These are phyloP conservation scores for Rhizomucor pusillus DNA, from an alignment of 371 early-diverging fungal genomes.

Conservation along the genomic window DNA sequence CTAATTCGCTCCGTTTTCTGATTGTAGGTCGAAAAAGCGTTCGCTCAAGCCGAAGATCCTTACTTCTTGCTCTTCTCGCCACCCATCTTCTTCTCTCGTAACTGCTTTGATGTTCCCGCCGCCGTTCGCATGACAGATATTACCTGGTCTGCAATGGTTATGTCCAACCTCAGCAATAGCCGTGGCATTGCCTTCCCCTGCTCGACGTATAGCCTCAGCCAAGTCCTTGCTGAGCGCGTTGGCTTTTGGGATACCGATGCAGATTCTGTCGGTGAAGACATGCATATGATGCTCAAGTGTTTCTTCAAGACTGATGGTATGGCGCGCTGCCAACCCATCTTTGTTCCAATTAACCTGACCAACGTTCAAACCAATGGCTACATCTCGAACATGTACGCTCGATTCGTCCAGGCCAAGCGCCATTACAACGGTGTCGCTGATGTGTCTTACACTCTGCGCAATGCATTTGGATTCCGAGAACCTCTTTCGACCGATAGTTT, in stretches of 20 bases:
- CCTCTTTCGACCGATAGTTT: not conserved
- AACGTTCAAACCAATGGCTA: constrained; percentile 73
- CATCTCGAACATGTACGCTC: constrained; percentile 54
- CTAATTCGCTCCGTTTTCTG: too few relatives aligned
- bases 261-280: constrained; percentile 81
- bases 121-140: constrained; percentile 77
- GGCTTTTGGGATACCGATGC: constrained; percentile 79
- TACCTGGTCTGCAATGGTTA: constrained; percentile 77
- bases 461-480: too few relatives aligned
- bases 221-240: constrained; percentile 67
- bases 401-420: constrained; percentile 71
- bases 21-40: constrained; percentile 42
- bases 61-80: constrained; percentile 63
- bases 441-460: constrained; percentile 50
- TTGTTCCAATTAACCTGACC: constrained; percentile 71
- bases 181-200: constrained; percentile 71
- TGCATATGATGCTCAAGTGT: constrained; percentile 85
- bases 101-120: constrained; percentile 69
- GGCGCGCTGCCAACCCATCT: constrained; percentile 66
- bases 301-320: constrained; percentile 71
- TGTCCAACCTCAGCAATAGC: constrained; percentile 72
- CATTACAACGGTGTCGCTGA: constrained; percentile 64
- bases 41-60: constrained; percentile 38
- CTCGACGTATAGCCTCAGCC: constrained; percentile 70
- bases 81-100: constrained; percentile 78